Evolutionary conservation across 2,329 filamentous ascomycete genomes (phyloP), one percentile per base, ranked within the genome.

Genomic region (Knufia petricola): DNA sequence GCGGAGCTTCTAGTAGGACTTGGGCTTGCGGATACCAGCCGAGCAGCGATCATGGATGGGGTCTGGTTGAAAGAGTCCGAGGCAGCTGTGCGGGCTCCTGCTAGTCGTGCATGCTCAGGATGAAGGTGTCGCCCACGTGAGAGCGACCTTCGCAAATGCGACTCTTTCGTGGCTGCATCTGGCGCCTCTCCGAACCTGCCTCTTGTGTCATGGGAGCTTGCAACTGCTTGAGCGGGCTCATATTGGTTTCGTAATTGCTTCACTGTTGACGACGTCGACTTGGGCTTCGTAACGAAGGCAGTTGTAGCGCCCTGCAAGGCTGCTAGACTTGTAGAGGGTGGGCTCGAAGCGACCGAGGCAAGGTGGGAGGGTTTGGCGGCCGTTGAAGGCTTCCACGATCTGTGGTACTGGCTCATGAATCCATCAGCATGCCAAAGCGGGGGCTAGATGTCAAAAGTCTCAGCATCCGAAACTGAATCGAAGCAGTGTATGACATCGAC

Each of bases 301-400:
- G 44, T 41, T 42, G 56, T 49, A 24, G 56, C 56, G 39, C 56
- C 56, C 20, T 43, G 54, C 12, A 58, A 32, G 19, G 56, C 56
- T 17, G 56, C 50, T 7, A 53, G 53, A 41, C 51, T 50, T 17
- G 46, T 13, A 19, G 52, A 48, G 28, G 54, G 49, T 15, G 46
- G 31, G 26, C 39, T 50, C 15, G 52, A 10, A 30, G 36, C 24
- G 8, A 23, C 23, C 13, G 51, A 37, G 17, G 45, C 34, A 15
- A 55, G 53, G 51, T 54, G 54, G 15, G 50, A 48, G 28, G 56
- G 56, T 50, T 58, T 58, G 12, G 55, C 53, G 50, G 56, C 55
- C 53, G 56, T 53, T 48, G 53, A 46, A 49, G 56, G 56, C 53
- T 52, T 55, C 56, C 55, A 50, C 49, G 54, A 43, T 15, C 20